Percentiles rank a stretch among this genome's conserved stretches.
Conservation (phyloP, 164 flowering plant genomes). For the Litsea cubeba region DNA sequence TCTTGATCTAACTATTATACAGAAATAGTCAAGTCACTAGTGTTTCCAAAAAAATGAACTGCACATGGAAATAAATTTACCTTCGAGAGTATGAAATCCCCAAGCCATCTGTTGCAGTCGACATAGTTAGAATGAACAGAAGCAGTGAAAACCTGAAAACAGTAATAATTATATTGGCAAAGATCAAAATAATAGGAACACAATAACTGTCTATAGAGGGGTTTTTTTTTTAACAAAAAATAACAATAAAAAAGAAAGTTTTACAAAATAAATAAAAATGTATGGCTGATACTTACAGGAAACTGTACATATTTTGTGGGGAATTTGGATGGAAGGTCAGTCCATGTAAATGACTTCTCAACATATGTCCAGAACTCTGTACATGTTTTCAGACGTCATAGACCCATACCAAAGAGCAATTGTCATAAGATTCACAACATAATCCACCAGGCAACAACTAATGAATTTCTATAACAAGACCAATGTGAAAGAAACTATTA, state of each 20-base stretch:
- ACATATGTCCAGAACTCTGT: conserved; percentile 97
- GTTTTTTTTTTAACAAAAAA: background rate
- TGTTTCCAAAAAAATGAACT: background rate
- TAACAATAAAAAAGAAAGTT: background rate
- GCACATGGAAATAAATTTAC: conserved; percentile 25
- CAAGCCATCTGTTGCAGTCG: conserved; percentile 98
- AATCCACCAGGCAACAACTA: background rate
- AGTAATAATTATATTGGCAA: conserved; percentile 1
- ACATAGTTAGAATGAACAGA: conserved; percentile 91
- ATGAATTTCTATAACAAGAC: background rate
- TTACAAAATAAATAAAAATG: conserved; percentile 4
- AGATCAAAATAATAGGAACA: background rate
- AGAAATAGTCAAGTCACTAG: too few relatives aligned
- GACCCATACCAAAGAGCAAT: background rate
- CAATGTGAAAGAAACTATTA: background rate
- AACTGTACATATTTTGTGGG: conserved; percentile 99
- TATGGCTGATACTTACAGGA: conserved; percentile 55
- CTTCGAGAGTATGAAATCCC: conserved; percentile 96
- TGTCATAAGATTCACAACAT: background rate
- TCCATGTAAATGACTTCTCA: conserved; percentile 96
- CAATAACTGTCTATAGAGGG: background rate
- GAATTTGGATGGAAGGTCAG: conserved; percentile 92
- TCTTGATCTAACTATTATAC: too few relatives aligned
- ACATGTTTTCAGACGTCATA: conserved; percentile 11
- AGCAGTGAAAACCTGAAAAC: conserved; percentile 72